Conservation (phyloP, 192 early-diverging fungal genomes). For the Coemansia furcata region DNA sequence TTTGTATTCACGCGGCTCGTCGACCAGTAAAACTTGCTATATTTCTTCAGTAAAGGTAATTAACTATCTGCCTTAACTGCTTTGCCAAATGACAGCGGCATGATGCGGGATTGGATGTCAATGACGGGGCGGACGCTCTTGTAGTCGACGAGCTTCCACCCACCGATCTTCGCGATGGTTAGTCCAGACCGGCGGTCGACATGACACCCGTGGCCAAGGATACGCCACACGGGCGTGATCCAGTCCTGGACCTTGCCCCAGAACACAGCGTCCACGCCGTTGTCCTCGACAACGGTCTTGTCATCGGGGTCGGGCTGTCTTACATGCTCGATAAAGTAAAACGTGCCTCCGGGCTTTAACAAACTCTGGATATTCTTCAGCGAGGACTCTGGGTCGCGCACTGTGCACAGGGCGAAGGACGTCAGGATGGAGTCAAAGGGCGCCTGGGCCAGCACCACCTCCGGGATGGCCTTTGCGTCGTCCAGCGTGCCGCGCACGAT, state of each 20-base stretch:
- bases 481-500: constrained; percentile 46
- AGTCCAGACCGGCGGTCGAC: constrained; percentile 35
- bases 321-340: constrained; percentile 48
- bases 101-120: constrained; percentile 34
- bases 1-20: constrained; percentile 54
- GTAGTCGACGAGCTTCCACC: constrained; percentile 41
- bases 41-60: background rate
- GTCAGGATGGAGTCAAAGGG: constrained; percentile 48
- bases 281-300: constrained; percentile 29
- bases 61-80: constrained; percentile 27
- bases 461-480: constrained; percentile 19
- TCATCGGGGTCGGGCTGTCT: constrained; percentile 32
- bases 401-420: constrained; percentile 44
- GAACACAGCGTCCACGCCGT: constrained; percentile 25
- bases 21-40: constrained; percentile 18
- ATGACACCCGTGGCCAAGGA: constrained; percentile 36
- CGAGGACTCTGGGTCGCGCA: constrained; percentile 13
- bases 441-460: constrained; percentile 31
- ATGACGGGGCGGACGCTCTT: constrained; percentile 33
- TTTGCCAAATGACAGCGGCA: constrained; percentile 47
- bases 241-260: constrained; percentile 42
- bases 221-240: constrained; percentile 26
- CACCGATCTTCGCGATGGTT: constrained; percentile 16
- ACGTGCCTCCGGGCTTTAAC: constrained; percentile 32
- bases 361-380: constrained; percentile 28